A percentile compares a stretch with the other conserved stretches of the same genome.
Conservation (phyloP, 2,329 filamentous ascomycete species). For the Monilinia aucupariae region DNA sequence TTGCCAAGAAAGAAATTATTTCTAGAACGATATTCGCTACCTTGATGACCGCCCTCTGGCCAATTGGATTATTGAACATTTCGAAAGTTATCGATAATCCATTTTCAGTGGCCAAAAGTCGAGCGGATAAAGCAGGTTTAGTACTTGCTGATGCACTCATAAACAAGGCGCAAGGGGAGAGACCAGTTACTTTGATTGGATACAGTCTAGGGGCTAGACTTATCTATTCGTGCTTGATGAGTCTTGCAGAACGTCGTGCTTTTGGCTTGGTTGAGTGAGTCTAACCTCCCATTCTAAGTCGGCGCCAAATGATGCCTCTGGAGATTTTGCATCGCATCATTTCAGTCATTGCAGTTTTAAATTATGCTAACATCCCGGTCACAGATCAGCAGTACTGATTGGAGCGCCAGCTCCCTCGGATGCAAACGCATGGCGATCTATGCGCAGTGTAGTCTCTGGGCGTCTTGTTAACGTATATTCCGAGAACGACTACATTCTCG, state of each 20-base stretch:
- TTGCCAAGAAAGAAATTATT: slow-evolving; percentile 62
- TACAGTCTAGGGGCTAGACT: slow-evolving; percentile 78
- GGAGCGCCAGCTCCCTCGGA: slow-evolving; percentile 74
- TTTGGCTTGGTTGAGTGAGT: slow-evolving; percentile 76
- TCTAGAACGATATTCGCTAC: slow-evolving; percentile 58
- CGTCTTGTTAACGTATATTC: slow-evolving; percentile 85
- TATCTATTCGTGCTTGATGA: slow-evolving; percentile 75
- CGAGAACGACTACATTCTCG: slow-evolving; percentile 80
- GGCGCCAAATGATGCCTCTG: not conserved
- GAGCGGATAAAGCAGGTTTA: slow-evolving; percentile 73
- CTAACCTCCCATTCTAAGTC: not conserved
- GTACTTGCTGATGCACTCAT: slow-evolving; percentile 78
- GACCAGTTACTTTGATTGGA: slow-evolving; percentile 73
- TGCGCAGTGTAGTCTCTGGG: slow-evolving; percentile 74
- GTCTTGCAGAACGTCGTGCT: slow-evolving; percentile 68
- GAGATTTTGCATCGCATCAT: not conserved
- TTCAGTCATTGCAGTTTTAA: no score
- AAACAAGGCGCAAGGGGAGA: slow-evolving; percentile 74
- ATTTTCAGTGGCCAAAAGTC: slow-evolving; percentile 68
- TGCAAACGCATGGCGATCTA: slow-evolving; percentile 65
- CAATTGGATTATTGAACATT: slow-evolving; percentile 59
- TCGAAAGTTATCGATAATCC: slow-evolving; percentile 73
- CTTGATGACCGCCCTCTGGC: slow-evolving; percentile 64
- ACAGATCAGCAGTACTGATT: slow-evolving; percentile 63
- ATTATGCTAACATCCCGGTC: not conserved